phyloP scores from a whole-genome alignment of 2,329 filamentous ascomycete genomes.

The Aspergillus vadensis region DNA sequence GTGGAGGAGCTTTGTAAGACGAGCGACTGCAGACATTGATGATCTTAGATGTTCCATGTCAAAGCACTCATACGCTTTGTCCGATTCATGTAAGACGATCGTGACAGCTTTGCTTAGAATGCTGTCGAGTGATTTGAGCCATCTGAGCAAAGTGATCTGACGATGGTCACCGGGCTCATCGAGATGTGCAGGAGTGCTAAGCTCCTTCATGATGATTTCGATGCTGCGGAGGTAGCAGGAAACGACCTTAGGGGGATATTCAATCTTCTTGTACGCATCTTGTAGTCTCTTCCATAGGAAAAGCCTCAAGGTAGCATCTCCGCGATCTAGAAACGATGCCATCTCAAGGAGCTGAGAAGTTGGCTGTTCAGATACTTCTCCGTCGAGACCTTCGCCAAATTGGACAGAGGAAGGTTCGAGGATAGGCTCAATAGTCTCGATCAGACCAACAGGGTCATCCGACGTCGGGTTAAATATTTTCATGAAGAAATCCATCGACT shows the following conservation, averaged over 20 bases:
- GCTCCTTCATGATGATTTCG: constrained; percentile 74
- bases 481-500: constrained; percentile 94
- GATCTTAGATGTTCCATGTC: constrained; percentile 75
- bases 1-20: constrained; percentile 74
- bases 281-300: constrained; percentile 91
- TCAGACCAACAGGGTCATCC: constrained; percentile 78
- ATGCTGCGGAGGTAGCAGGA: constrained; percentile 85
- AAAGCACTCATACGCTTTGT: constrained; percentile 74
- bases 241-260: constrained; percentile 83
- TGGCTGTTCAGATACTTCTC: constrained; percentile 47
- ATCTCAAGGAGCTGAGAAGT: constrained; percentile 67
- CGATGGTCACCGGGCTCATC: constrained; percentile 63
- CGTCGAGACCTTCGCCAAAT: constrained; percentile 20
- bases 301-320: constrained; percentile 78
- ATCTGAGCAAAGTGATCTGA: constrained; percentile 70
- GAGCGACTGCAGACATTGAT: constrained; percentile 71
- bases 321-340: constrained; percentile 79
- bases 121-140: constrained; percentile 77
- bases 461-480: constrained; percentile 83
- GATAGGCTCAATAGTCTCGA: constrained; percentile 90
- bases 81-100: constrained; percentile 65
- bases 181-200: constrained; percentile 61
- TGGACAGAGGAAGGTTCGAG: constrained; percentile 64
- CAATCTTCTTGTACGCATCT: constrained; percentile 82
- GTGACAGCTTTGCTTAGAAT: constrained; percentile 71